Base-by-base conservation (phyloP, 1,139 yeast species). In the Scheffersomyces illinoinensis region DNA sequence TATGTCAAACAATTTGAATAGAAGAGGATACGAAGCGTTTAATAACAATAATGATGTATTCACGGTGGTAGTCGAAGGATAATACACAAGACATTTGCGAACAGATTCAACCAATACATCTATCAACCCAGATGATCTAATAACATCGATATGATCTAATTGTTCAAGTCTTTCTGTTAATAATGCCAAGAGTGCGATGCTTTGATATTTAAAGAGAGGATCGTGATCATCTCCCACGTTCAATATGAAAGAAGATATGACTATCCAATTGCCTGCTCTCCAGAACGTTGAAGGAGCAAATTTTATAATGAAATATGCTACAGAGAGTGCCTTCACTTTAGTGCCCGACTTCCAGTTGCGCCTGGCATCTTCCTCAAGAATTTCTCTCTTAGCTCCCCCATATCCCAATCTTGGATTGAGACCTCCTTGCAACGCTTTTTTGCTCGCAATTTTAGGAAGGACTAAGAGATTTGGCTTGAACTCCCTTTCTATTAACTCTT, bases 141-240 rank as follows among this genome's bases (percentile, higher is more conserved):
- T 60, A 5, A 63, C 50, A 43, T 61, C 56, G 48, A 26, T 10
- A 20, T 64, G 47, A 2, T 58, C 59, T 5, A 49, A 52, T 5
- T 47, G 39, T 17, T n/a, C 23, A 14, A 23, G 48, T 5, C 18
- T 50, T 4, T 54, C 52, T 24, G 62, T 47, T 24, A 62, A 57
- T n/a, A 50, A 54, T 10, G 12, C n/a, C 4, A 80, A 66, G 2
- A 85, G 63, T 21, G 66, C 64, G 56, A 82, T 78, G 14, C 86
- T 87, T 57, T 77, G 78, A 0, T 73, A 65, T 62, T 86, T 85
- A 56, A 78, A 71, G 7, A 63, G 62, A 0, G 83, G 76, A 24
- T 83, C 85, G 56, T 79, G 78, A 60, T 84, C 85, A 64, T 86
- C 89, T 21, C 85, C 68, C 12, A 85, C 68, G 59, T 84, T 84